phyloP scores from a whole-genome alignment of 345 rosid species.

The Syzygium aqueum region DNA sequence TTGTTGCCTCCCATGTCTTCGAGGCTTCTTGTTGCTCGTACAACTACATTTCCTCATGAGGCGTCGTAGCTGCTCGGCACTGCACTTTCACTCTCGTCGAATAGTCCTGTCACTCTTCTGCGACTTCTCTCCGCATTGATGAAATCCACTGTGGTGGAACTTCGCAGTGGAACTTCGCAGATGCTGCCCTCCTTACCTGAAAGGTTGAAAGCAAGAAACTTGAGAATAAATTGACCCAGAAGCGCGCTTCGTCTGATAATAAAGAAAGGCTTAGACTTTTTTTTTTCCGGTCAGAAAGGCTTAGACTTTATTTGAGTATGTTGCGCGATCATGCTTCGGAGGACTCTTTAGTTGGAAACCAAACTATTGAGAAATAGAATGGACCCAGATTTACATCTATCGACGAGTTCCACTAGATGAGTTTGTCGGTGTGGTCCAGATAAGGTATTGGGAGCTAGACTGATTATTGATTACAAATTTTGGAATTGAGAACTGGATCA shows the following conservation, averaged over 20 bases:
- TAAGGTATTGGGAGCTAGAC: too few relatives aligned
- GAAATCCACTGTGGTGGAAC: neutral
- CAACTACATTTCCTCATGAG: too few relatives aligned
- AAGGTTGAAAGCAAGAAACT: neutral
- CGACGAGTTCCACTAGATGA: conserved; percentile 22
- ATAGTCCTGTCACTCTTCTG: neutral
- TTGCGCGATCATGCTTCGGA: conserved; percentile 23
- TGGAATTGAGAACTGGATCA: too few relatives aligned
- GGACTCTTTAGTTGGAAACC: conserved; percentile 16
- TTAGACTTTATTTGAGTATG: conserved; percentile 11
- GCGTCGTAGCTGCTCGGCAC: too few relatives aligned
- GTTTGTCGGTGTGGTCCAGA: neutral
- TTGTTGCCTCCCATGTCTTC: too few relatives aligned
- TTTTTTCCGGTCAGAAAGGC: neutral
- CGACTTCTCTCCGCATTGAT: neutral
- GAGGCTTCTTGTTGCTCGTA: too few relatives aligned
- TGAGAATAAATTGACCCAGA: neutral
- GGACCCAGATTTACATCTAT: conserved; percentile 24
- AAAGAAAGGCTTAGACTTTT: neutral
- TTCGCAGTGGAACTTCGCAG: too few relatives aligned
- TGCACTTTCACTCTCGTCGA: neutral
- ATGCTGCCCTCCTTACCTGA: neutral
- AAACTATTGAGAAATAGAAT: neutral
- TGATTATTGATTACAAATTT: too few relatives aligned
- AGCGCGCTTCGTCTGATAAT: neutral